A percentile compares a stretch with the other conserved stretches of the same genome.
phyloP scores from a whole-genome alignment of 1,284 basidiomycete genomes.

The Fomitopsis palustris region DNA sequence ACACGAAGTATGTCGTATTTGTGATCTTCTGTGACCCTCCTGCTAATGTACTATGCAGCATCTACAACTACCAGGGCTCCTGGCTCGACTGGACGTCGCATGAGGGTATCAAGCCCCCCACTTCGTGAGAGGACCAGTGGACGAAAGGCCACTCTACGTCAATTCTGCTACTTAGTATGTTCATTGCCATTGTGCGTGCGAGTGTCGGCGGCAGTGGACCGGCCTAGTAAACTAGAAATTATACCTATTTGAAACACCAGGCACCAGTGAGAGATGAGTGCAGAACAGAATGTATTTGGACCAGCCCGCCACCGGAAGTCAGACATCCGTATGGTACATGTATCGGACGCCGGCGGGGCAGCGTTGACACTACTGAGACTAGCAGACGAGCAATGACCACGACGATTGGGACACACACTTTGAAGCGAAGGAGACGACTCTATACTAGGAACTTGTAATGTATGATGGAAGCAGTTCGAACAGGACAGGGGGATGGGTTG shows the following conservation, averaged over 20 bases:
- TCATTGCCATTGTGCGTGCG: too few species aligned
- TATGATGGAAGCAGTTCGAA: slow-evolving; percentile 5
- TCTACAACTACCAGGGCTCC: slow-evolving; percentile 87
- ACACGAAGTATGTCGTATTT: slow-evolving; percentile 59
- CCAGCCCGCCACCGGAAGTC: slow-evolving; percentile 7
- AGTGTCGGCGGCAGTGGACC: too few species aligned
- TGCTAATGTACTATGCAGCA: slow-evolving; percentile 36
- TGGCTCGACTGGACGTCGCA: slow-evolving; percentile 90
- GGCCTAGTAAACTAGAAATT: too few species aligned
- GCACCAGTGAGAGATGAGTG: too few species aligned
- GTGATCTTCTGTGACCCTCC: slow-evolving; percentile 18
- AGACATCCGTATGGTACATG: slow-evolving; percentile 7
- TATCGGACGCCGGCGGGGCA: not conserved
- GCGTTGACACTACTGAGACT: slow-evolving; percentile 3
- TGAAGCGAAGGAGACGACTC: not conserved
- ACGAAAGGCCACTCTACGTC: not conserved
- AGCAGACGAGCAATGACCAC: slow-evolving; percentile 8
- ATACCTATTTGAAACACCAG: too few species aligned
- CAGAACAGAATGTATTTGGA: not conserved
- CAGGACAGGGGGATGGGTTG: slow-evolving; percentile 5
- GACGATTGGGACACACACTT: slow-evolving; percentile 2
- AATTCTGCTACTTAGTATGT: too few species aligned
- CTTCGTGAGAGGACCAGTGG: not conserved
- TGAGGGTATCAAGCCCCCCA: slow-evolving; percentile 37
- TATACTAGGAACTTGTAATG: slow-evolving; percentile 5